A percentile compares a stretch with the other conserved stretches of the same genome.
Conservation (phyloP, 345 rosid genomes). For the Gossypioides kirkii region DNA sequence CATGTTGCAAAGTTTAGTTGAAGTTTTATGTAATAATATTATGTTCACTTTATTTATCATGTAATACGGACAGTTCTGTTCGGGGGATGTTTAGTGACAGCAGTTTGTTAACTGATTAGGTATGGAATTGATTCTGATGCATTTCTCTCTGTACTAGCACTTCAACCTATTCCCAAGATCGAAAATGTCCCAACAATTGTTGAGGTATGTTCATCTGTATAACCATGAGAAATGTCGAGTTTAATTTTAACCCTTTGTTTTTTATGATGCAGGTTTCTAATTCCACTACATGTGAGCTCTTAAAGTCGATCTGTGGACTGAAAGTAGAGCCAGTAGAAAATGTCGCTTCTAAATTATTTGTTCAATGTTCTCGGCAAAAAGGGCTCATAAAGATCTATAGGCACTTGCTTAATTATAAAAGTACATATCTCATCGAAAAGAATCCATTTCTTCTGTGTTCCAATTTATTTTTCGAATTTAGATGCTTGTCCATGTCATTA, state of each 20-base stretch:
- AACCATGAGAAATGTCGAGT: conserved; percentile 4
- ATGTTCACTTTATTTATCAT: not conserved
- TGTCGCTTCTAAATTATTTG: conserved; percentile 86
- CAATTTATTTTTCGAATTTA: not conserved
- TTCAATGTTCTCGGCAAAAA: conserved; percentile 94
- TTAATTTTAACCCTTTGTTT: conserved; percentile 3
- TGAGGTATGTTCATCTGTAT: conserved; percentile 48
- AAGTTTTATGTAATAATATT: not conserved
- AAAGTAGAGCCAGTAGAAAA: conserved; percentile 91
- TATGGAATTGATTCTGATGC: conserved; percentile 92
- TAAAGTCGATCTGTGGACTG: conserved; percentile 82
- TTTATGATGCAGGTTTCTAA: conserved; percentile 60
- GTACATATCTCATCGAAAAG: conserved; percentile 11
- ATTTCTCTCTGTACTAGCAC: conserved; percentile 87
- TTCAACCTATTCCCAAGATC: conserved; percentile 74
- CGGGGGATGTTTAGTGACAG: conserved; percentile 23
- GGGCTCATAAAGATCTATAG: conserved; percentile 89
- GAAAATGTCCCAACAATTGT: conserved; percentile 83
- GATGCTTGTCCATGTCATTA: conserved; percentile 6
- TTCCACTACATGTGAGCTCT: conserved; percentile 72
- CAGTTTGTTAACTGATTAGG: conserved; percentile 40
- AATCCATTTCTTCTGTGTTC: too few relatives aligned
- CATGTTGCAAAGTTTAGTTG: not conserved
- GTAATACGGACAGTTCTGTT: not conserved
- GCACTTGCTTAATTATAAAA: conserved; percentile 83